Evolutionary conservation across 768 basidiomycete species (phyloP).

Genomic region (Dacryopinax spathularia): DNA sequence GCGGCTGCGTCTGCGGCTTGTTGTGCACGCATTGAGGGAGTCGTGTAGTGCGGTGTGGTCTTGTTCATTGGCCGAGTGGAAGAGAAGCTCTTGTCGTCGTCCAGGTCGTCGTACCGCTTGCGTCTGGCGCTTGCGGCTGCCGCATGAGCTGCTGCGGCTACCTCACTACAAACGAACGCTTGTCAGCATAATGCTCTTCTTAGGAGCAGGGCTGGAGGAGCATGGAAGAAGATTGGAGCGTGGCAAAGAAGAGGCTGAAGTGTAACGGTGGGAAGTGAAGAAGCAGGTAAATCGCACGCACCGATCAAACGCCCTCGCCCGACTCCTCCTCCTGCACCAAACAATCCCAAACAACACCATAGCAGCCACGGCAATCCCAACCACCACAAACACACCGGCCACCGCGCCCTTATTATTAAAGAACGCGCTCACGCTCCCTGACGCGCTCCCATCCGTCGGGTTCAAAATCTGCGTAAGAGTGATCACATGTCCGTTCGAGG

Average conservation of each 20-base stretch:
- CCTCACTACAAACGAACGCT: neutral
- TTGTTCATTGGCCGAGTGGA: neutral
- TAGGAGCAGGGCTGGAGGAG: too few relatives aligned
- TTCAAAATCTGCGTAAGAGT: neutral
- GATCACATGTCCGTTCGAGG: neutral
- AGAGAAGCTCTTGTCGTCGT: neutral
- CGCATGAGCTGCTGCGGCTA: neutral
- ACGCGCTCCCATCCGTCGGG: neutral
- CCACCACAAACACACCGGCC: constrained; percentile 56
- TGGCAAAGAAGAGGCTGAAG: too few relatives aligned
- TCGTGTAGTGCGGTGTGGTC: neutral
- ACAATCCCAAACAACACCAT: constrained; percentile 34
- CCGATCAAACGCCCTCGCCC: neutral
- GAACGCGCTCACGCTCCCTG: constrained; percentile 38
- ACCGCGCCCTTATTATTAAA: constrained; percentile 61
- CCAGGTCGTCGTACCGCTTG: neutral
- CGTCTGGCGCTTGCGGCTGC: neutral
- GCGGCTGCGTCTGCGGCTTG: neutral
- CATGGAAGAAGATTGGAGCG: too few relatives aligned
- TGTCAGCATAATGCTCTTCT: neutral
- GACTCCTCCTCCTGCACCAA: neutral
- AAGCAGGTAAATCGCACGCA: neutral
- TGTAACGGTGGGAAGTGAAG: too few relatives aligned
- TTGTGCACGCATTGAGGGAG: neutral
- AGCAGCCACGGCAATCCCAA: constrained; percentile 50